Evolutionary conservation across 495 filamentous ascomycete species (phyloP).

Genomic region (Eremomyces bilateralis): DNA sequence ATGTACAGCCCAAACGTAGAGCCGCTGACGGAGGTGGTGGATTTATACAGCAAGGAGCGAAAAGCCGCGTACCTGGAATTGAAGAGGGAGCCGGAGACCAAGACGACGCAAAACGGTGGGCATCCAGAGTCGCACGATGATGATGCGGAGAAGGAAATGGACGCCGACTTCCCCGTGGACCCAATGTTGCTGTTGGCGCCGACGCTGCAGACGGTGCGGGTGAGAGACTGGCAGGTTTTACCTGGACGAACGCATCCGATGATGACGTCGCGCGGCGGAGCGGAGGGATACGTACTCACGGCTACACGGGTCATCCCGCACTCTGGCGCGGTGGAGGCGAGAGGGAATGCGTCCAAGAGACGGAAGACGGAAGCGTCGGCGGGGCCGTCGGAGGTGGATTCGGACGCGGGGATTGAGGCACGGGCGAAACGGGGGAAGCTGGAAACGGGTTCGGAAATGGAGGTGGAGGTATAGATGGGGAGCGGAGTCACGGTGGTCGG

Average conservation of each 20-base stretch:
- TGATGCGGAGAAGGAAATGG: conserved; percentile 19
- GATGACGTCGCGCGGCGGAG: conserved; percentile 73
- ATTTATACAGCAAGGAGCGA: conserved; percentile 56
- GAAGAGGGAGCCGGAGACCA: conserved; percentile 3
- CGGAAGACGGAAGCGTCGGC: conserved; percentile 1
- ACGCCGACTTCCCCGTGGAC: conserved; percentile 58
- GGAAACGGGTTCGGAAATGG: not conserved
- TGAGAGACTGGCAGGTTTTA: conserved; percentile 69
- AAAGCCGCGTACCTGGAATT: conserved; percentile 43
- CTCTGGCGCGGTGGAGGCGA: conserved; percentile 55
- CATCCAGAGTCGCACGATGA: conserved; percentile 1
- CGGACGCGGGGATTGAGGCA: not conserved
- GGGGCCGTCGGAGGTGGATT: not conserved
- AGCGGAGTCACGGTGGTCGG: too few species aligned
- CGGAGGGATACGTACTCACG: conserved; percentile 80
- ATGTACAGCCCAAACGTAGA: conserved; percentile 66
- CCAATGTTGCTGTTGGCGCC: conserved; percentile 63
- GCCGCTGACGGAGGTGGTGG: conserved; percentile 47
- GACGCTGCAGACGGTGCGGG: conserved; percentile 53
- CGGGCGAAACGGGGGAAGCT: not conserved
- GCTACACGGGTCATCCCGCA: conserved; percentile 60
- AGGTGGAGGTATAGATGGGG: too few species aligned
- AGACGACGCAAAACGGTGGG: conserved; percentile 1
- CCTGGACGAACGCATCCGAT: conserved; percentile 82
- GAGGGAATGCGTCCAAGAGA: conserved; percentile 11